phyloP scores from a whole-genome alignment of 257 asterid genomes.

The Solanum okadae region DNA sequence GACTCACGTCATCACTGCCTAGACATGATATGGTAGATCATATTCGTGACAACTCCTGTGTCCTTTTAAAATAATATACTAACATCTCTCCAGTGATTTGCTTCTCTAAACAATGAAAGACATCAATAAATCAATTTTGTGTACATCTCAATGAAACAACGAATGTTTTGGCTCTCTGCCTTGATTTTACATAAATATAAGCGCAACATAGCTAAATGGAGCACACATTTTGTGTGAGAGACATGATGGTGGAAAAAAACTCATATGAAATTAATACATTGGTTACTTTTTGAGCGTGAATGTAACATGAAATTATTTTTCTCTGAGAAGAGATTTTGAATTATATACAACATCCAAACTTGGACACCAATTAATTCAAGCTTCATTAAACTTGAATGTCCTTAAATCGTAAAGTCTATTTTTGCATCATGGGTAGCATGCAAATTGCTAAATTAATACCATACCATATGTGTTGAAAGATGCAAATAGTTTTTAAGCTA shows the following conservation, averaged over 20 bases:
- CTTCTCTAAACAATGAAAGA: no score
- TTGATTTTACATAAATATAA: not conserved
- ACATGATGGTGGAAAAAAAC: not conserved
- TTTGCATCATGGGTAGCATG: not conserved
- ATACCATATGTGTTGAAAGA: not conserved
- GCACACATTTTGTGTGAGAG: not conserved
- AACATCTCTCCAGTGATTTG: no score
- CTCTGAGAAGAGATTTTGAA: not conserved
- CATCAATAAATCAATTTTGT: no score
- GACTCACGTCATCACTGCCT: no score
- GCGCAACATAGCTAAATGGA: not conserved
- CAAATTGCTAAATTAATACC: not conserved
- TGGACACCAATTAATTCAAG: not conserved
- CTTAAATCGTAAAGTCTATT: not conserved
- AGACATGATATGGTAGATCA: no score
- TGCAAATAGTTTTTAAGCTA: not conserved
- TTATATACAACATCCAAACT: not conserved
- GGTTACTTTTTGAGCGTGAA: no score
- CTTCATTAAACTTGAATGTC: not conserved
- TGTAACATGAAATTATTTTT: not conserved
- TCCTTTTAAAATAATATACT: no score
- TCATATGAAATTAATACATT: not conserved
- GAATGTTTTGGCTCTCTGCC: no score
- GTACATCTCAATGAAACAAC: no score
- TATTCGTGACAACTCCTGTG: no score